A percentile compares a stretch with the other conserved stretches of the same genome.
These are phyloP conservation scores for Mercurialis annua DNA, from an alignment of 345 rosid species.

Conservation along the genomic window DNA sequence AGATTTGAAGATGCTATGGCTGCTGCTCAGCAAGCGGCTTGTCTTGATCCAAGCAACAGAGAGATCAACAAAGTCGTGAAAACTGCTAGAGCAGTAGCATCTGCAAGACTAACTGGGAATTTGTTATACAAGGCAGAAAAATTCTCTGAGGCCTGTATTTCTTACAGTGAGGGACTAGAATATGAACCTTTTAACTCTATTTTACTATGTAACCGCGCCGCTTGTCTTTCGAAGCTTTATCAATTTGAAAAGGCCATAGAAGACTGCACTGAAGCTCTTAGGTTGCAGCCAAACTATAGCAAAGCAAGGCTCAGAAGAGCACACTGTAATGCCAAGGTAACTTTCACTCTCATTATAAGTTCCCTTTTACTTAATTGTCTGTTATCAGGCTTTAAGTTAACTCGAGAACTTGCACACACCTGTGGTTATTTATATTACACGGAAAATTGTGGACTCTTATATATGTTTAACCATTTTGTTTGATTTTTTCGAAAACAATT, in stretches of 20 bases:
- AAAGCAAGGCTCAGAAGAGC: constrained; percentile 88
- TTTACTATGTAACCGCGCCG: constrained; percentile 88
- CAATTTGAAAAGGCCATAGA: constrained; percentile 67
- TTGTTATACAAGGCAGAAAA: constrained; percentile 62
- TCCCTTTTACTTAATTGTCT: too few relatives aligned
- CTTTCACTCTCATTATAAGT: not conserved
- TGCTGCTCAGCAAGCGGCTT: constrained; percentile 64
- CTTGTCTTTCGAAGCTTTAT: constrained; percentile 64
- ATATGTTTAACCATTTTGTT: too few relatives aligned
- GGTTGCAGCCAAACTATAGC: constrained; percentile 56
- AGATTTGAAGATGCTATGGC: constrained; percentile 82
- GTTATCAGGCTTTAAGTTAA: too few relatives aligned
- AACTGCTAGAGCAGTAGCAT: constrained; percentile 52
- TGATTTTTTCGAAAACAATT: too few relatives aligned
- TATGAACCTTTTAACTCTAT: constrained; percentile 68
- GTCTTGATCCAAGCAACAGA: constrained; percentile 60
- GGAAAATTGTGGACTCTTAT: too few relatives aligned
- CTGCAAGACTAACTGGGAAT: constrained; percentile 70
- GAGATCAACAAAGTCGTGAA: constrained; percentile 43
- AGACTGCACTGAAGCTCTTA: constrained; percentile 75
- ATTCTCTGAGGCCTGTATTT: constrained; percentile 56
- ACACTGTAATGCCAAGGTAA: constrained; percentile 68
- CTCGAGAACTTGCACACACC: too few relatives aligned
- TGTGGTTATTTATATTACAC: too few relatives aligned
- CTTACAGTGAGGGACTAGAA: constrained; percentile 78